phyloP scores from a whole-genome alignment of 768 basidiomycete species.

The Agrocybe praecox region DNA sequence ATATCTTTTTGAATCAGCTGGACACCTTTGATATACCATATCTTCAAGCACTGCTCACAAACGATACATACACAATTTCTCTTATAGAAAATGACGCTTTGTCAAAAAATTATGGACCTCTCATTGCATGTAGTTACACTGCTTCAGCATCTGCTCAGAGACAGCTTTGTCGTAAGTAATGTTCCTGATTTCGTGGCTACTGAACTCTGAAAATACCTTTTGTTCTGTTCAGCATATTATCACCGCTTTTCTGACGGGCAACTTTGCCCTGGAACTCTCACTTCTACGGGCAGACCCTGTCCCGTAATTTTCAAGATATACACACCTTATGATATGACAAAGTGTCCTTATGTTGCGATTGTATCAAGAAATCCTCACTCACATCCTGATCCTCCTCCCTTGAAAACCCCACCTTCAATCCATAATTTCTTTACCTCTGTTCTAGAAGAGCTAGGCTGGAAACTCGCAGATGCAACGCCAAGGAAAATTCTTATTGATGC shows the following conservation, averaged over 20 bases:
- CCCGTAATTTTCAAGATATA: background rate
- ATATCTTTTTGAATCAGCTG: background rate
- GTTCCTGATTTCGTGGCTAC: no score
- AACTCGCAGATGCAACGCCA: constrained; percentile 29
- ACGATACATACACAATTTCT: background rate
- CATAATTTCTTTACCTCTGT: constrained; percentile 12
- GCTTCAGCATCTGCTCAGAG: background rate
- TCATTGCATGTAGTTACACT: background rate
- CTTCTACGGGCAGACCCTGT: background rate
- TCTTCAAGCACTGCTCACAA: background rate
- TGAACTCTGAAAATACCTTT: background rate
- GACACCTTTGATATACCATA: background rate
- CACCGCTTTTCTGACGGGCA: background rate
- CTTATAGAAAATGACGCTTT: background rate
- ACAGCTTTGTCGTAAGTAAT: background rate
- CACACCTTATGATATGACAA: background rate
- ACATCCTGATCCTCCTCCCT: background rate
- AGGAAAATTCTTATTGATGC: constrained; percentile 22
- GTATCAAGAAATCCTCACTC: background rate
- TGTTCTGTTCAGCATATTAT: background rate
- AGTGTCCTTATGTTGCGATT: background rate
- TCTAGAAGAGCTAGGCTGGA: constrained; percentile 21
- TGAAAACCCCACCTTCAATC: constrained; percentile 1
- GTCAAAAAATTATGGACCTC: background rate
- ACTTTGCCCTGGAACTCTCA: background rate